Evolutionary conservation across 345 rosid genomes (phyloP).

Genomic region (Xanthoceras sorbifolium): DNA sequence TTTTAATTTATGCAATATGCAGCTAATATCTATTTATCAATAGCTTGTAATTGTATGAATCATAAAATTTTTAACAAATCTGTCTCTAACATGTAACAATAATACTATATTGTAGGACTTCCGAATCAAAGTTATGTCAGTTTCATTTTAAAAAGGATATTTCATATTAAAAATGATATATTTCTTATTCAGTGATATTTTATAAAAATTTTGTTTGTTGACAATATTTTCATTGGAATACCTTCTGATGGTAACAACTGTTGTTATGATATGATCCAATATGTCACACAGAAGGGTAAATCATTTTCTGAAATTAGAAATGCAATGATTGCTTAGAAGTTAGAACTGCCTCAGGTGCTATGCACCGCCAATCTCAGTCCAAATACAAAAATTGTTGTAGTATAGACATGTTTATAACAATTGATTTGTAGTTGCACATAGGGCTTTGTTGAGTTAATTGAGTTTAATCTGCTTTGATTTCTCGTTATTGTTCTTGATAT

Average conservation of each 20-base stretch:
- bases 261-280: background rate
- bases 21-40: background rate
- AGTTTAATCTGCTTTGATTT: conserved; percentile 2
- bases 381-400: background rate
- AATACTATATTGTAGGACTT: background rate
- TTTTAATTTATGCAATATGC: background rate
- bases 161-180: too few relatives aligned
- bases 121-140: background rate
- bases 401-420: background rate
- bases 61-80: background rate
- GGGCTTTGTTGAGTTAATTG: background rate
- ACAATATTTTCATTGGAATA: background rate
- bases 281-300: background rate
- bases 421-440: background rate
- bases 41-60: background rate
- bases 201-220: background rate
- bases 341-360: background rate
- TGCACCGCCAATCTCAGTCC: background rate
- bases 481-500: background rate
- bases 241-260: background rate
- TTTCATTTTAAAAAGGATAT: background rate
- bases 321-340: background rate
- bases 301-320: background rate
- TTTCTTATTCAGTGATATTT: background rate
- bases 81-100: background rate